These are phyloP conservation scores for Chrysophaeum taylorii DNA, from an alignment of 352 stramenopile genomes.

Conservation along the genomic window DNA sequence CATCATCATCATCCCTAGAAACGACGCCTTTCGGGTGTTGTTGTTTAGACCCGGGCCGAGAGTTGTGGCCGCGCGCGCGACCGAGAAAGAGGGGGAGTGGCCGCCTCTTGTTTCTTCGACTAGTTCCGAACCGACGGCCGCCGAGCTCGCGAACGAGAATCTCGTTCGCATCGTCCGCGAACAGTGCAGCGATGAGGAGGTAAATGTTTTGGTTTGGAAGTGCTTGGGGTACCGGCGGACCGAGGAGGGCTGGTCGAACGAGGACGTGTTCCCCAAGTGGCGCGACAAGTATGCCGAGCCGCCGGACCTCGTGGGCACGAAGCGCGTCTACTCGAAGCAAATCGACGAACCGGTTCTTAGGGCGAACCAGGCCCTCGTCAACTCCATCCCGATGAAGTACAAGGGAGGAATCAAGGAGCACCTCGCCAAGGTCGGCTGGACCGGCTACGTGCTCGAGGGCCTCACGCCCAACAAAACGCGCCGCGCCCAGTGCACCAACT, in stretches of 20 bases:
- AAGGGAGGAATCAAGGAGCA: slow-evolving; percentile 55
- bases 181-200: slow-evolving; percentile 29
- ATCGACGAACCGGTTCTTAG: slow-evolving; percentile 49
- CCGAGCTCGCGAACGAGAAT: slow-evolving; percentile 22
- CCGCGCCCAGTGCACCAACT: slow-evolving; percentile 61
- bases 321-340: slow-evolving; percentile 49
- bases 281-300: slow-evolving; percentile 51
- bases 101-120: too few species aligned
- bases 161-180: slow-evolving; percentile 27
- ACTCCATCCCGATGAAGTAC: slow-evolving; percentile 46
- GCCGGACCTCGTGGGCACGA: slow-evolving; percentile 63
- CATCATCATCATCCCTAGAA: too few species aligned
- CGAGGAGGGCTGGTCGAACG: slow-evolving; percentile 37
- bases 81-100: too few species aligned
- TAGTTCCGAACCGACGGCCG: too few species aligned
- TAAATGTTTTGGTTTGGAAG: slow-evolving; percentile 67
- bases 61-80: too few species aligned
- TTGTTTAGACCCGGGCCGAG: too few species aligned
- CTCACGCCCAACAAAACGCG: slow-evolving; percentile 69
- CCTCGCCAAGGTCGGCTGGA: slow-evolving; percentile 54
- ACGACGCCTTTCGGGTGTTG: too few species aligned
- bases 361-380: slow-evolving; percentile 44
- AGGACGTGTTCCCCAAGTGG: slow-evolving; percentile 63
- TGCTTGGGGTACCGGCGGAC: slow-evolving; percentile 55
- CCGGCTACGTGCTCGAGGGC: slow-evolving; percentile 51